Evolutionary conservation across 192 early-diverging fungal genomes (phyloP), one percentile per base, ranked within the genome.

Genomic region (Backusella sp.): DNA sequence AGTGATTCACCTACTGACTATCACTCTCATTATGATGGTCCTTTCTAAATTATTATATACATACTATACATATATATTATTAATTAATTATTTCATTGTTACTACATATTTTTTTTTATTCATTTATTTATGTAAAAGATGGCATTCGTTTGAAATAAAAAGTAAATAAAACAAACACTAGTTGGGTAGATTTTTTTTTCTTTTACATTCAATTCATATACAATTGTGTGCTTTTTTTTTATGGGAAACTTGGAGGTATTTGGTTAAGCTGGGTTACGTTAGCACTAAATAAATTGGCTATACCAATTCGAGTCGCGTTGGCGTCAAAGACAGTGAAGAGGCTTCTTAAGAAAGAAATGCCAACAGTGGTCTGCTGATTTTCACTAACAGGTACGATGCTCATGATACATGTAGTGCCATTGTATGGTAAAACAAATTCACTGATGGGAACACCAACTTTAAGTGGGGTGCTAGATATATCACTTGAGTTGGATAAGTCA

Each of bases 241-340:
- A 59, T 26, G 56, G 56, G 56, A 62, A 62, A 26, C 56, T 28
- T 62, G 56, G 56, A 28, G 56, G 56, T 28, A 62, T 26, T 62
- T 62, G 56, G 23, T 9, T 14, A 62, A 62, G 56, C 1, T 28
- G 56, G 3, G 56, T 62, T 28, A 62, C 26, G n/a, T 28, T 62
- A 5, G 56, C 23, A 62, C 56, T 3, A 62, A 14, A 62, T 11
- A 28, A 62, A 62, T 14, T 62, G 26, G 56, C 56, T 11, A 62
- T 28, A 62, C 56, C 56, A 28, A 62, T 62, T 26, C 26, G 56
- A 26, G 56, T 62, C 12, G 56, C 0, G 9, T 62, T 26, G 11
- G 56, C 56, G n/a, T 62, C 56, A 62, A 62, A 62, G 56, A 62
- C 56, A 62, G 56, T 62, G 26, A 62, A 62, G 23, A 62, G 21